Evolutionary conservation across 2,329 filamentous ascomycete genomes (phyloP), one percentile per base, ranked within the genome.

Genomic region (Colletotrichum horii): DNA sequence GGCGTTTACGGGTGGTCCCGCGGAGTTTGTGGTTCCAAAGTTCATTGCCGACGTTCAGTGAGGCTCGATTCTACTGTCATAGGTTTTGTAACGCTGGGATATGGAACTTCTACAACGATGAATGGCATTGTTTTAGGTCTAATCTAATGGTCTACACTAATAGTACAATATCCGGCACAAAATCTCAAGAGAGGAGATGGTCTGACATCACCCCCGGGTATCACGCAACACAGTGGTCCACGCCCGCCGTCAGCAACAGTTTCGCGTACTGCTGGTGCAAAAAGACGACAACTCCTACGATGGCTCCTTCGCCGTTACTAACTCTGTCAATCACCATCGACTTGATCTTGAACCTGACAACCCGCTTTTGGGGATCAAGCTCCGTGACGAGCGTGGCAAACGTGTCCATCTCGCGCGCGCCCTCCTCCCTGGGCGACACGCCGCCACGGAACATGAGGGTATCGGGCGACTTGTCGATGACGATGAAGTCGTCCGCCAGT

Each of bases 1-100:
- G 67, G 77, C 79, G 2, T 80, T 80, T 65, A 80, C 79, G 8
- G 79, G 79, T 14, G 78, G 79, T 3, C 77, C 78, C n/a, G 78
- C 79, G 11, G 48, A 71, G 62, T 79, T 80, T 26, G 70, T 70
- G 16, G 78, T 79, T 7, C 67, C 79, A 6, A 69, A 76, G 61
- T 80, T 79, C 62, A 74, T 78, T 12, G 78, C 79, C 62, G 71
- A 78, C 8, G 78, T 79, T 14, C 26, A 64, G 38, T 65, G 28
- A 64, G 22, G 36, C 26, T 48, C 38, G 19, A 4, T n/a, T 48
- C 38, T 1, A 0, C 1, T 19, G 19, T 1, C 5, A n/a, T 4
- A 48, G 2, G 9, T 19, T 48, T 12, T 48, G 38, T 7, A n/a
- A n/a, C 19, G 9, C 38, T n/a, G 19, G 9, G 2, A 7, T 6